Evolutionary conservation across 371 early-diverging fungal species (phyloP), one percentile per base, ranked within the genome.

Genomic region (Apophysomyces ossiformis): DNA sequence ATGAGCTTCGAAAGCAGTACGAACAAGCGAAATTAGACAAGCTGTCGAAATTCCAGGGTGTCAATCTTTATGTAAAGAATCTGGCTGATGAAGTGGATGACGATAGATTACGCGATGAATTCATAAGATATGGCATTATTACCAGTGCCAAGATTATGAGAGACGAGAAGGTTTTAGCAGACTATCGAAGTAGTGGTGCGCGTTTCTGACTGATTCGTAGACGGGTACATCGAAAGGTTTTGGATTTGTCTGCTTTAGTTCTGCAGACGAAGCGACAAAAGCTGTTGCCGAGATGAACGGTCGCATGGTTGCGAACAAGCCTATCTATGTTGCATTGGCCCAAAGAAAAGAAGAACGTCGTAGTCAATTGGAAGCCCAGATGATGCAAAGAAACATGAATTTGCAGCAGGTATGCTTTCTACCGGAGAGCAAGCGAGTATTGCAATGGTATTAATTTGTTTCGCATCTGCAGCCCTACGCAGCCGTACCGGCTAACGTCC

Each of bases 1-100:
- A 96, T 77, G 97, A 98, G 81, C 86, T 98, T 58, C 86, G 94
- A 71, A 81, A 82, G 57, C 95, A 95, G 76, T 94, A 93, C 86
- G 95, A 96, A 77, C 86, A 88, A 74, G 82, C 89, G 60, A 54
- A 47, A 88, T 90, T 88, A 73, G 97, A 96, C 81, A 93, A 94
- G 82, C 77, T 92, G 44, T 89, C 82, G 86, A 95, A 96, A 86
- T 95, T 92, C 85, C 96, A 97, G 85, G 96, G 96, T 58, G 96
- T 94, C 75, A 99, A 99, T 87, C 82, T 99, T 69, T 99, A 97
- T 83, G 87, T 99, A 75, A 98, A 97, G 86, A 97, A 98, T 86
- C 83, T 99, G 69, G 95, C 95, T 65, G 98, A 96, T 63, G 84
- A 89, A 50, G 83, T 98, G 64, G 93, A 93, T 68, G 99, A 99